A percentile compares a stretch with the other conserved stretches of the same genome.
These are phyloP conservation scores for Coix lacrymajobi DNA, from an alignment of 176 grass and related monocot species.

Conservation along the genomic window DNA sequence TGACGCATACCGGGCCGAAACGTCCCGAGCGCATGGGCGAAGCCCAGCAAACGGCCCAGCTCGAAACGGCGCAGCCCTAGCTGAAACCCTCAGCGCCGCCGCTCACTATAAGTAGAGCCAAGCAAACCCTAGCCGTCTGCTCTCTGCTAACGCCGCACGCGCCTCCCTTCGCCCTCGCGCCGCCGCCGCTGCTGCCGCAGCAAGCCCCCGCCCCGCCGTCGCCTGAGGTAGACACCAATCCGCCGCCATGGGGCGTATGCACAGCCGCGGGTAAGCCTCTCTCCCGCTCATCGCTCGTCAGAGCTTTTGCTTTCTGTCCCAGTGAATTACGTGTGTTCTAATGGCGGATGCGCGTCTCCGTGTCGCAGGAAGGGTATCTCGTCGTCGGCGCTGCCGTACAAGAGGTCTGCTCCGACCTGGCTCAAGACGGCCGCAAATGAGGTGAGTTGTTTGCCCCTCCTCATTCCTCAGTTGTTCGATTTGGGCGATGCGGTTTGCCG, in stretches of 20 bases:
- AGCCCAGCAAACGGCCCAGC: not conserved
- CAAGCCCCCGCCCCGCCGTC: constrained; percentile 6
- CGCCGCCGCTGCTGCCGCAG: constrained; percentile 25
- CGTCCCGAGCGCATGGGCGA: fast-evolving
- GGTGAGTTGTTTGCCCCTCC: not conserved
- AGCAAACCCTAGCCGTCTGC: constrained; percentile 51
- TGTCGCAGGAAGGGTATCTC: constrained; percentile 78
- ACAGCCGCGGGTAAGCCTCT: constrained; percentile 60
- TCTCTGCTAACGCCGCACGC: constrained; percentile 27
- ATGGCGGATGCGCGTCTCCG: not conserved
- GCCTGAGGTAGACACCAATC: constrained; percentile 11
- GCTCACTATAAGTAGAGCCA: constrained; percentile 30
- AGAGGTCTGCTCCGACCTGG: constrained; percentile 77
- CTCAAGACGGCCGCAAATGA: constrained; percentile 61
- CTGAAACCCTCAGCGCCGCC: not conserved
- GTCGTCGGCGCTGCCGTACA: constrained; percentile 83
- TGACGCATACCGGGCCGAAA: not conserved
- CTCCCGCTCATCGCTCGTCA: not conserved
- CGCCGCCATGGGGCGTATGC: constrained; percentile 86
- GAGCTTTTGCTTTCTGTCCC: too few species aligned
- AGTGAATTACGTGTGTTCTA: constrained; percentile 2
- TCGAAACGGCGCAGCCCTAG: constrained; percentile 22
- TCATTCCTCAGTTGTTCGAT: not conserved
- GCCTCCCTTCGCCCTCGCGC: not conserved
- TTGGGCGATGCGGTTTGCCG: not conserved